Base-by-base conservation (phyloP, 2,329 filamentous ascomycete genomes). In the Xylariaceae sp. region DNA sequence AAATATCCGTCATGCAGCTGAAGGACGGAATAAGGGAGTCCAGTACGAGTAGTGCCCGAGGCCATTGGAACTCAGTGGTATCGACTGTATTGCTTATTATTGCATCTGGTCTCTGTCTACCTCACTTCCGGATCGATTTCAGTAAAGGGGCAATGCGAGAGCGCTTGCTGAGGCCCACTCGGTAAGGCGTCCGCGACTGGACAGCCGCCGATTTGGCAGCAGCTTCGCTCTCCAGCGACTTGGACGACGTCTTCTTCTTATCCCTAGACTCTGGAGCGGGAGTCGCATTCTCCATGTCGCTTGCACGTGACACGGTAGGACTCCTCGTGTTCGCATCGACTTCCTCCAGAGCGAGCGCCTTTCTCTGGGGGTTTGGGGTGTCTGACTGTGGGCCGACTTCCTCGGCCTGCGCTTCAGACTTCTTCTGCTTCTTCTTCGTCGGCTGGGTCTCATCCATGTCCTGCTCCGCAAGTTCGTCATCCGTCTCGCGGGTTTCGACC, bases 141-240 rank as follows among this genome's bases (percentile, higher is more conserved):
- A 70, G 51, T 28, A 71, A 45, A 7, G 67, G 65, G 26, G 66
- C 57, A 33, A 71, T 68, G 34, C 63, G 59, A 15, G 59, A 60
- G 26, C 60, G 57, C 51, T 62, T 65, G 47, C 66, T 70, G 23
- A 71, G 49, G 2, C 67, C 67, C 26, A 71, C 67, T 16, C 67
- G 53, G 31, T 66, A 65, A 2, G 52, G 46, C 15, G 60, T 53
- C 42, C 66, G 67, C 12, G 58, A 47, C 36, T 50, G 50, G n/a
- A 44, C 45, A 7, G 43, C 22, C 11, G 43, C 25, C 4, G 36
- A 32, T 14, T 43, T 49, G 8, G 45, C 27, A 9, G 35, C 39
- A 22, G 38, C 46, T 39, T 39, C 49, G 14, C 37, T 16, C 21
- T 39, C n/a, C n/a, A n/a, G 26, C 12, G 35, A 13, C 29, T 47